Evolutionary conservation across 2,329 filamentous ascomycete genomes (phyloP).

Genomic region (Calonectria ilicicola): DNA sequence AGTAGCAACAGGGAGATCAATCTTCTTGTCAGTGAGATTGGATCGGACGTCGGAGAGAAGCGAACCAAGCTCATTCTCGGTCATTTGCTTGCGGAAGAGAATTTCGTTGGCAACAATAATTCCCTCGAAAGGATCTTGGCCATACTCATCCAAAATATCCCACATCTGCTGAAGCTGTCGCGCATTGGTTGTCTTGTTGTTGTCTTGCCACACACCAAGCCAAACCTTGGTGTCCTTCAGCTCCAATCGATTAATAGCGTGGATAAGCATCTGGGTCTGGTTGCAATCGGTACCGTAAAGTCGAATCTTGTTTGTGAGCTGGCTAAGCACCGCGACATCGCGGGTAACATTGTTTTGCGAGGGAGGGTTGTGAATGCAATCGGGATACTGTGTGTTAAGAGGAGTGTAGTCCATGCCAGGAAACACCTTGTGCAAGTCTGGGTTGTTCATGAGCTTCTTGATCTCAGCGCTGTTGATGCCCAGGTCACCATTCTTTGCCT

Average conservation of each 20-base stretch:
- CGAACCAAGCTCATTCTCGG: constrained; percentile 69
- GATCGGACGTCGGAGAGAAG: constrained; percentile 76
- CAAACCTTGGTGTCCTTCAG: constrained; percentile 86
- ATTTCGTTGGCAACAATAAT: constrained; percentile 88
- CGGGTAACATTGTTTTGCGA: constrained; percentile 95
- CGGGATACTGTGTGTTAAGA: constrained; percentile 89
- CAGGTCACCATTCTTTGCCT: constrained; percentile 75
- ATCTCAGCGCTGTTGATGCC: constrained; percentile 82
- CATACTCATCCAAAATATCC: constrained; percentile 79
- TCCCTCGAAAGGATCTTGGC: constrained; percentile 77
- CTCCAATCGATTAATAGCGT: constrained; percentile 80
- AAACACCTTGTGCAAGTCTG: constrained; percentile 89
- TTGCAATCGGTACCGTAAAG: constrained; percentile 98
- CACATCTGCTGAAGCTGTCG: constrained; percentile 89
- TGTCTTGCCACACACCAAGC: constrained; percentile 94
- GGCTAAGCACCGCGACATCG: constrained; percentile 89
- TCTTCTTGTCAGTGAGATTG: constrained; percentile 76
- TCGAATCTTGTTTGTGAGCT: constrained; percentile 88
- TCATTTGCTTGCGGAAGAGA: constrained; percentile 82
- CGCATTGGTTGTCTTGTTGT: constrained; percentile 83
- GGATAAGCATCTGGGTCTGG: constrained; percentile 92
- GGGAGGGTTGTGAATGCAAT: constrained; percentile 80
- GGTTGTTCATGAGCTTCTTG: constrained; percentile 83
- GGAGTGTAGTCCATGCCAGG: constrained; percentile 96
- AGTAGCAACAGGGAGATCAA: constrained; percentile 83